Conservation (phyloP, 108 stramenopile species). For the Skeletonema costatum region DNA sequence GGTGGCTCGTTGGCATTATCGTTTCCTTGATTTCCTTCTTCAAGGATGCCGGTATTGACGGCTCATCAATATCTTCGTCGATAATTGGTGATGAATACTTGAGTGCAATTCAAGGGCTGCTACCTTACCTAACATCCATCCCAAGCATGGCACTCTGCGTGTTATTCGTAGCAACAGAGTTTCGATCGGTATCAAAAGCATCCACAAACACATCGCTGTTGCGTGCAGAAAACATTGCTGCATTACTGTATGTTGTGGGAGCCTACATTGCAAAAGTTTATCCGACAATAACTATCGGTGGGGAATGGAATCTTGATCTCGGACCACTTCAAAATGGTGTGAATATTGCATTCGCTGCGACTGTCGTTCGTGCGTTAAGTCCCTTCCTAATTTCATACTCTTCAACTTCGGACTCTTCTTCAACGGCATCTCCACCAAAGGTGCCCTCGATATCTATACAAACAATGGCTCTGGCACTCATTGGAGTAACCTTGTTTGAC, state of each 20-base stretch:
- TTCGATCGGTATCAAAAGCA: constrained; percentile 16
- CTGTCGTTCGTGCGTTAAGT: constrained; percentile 49
- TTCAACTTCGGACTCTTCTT: constrained; percentile 5
- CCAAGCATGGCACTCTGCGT: constrained; percentile 24
- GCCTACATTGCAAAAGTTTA: constrained; percentile 32
- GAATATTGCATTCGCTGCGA: constrained; percentile 56
- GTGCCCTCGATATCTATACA: constrained; percentile 18
- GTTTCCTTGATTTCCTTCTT: neutral
- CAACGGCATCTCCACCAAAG: constrained; percentile 16
- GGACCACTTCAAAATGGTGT: constrained; percentile 65
- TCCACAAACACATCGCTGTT: neutral
- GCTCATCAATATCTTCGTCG: neutral
- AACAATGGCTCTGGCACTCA: constrained; percentile 21
- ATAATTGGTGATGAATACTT: neutral
- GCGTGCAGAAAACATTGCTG: constrained; percentile 21
- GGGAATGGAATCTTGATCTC: constrained; percentile 8
- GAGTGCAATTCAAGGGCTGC: neutral
- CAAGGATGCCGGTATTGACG: neutral
- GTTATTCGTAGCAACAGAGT: constrained; percentile 32
- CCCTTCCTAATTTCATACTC: constrained; percentile 20
- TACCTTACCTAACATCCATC: constrained; percentile 10
- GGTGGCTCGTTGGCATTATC: constrained; percentile 28
- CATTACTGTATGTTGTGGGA: constrained; percentile 22
- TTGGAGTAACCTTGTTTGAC: constrained; percentile 35
- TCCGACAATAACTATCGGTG: constrained; percentile 18